Conservation (phyloP, 192 early-diverging fungal species). For the Coemansia sp. region DNA sequence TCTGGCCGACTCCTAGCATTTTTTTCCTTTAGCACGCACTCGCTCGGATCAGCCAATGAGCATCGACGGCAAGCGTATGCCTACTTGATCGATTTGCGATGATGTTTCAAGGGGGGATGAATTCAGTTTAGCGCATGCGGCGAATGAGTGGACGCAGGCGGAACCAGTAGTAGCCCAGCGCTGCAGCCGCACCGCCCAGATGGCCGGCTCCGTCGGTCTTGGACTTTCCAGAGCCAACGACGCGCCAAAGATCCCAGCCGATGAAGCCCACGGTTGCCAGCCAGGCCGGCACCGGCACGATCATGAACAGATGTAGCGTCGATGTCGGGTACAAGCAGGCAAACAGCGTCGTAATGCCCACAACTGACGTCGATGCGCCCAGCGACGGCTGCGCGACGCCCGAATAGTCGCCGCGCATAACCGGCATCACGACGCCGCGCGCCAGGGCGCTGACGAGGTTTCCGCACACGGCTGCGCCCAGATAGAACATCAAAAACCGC, state of each 20-base stretch:
- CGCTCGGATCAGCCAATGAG: conserved; percentile 5
- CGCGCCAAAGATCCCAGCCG: conserved; percentile 38
- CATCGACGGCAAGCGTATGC: neutral
- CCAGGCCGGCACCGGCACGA: conserved; percentile 47
- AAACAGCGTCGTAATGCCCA: conserved; percentile 45
- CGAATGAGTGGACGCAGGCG: conserved; percentile 39
- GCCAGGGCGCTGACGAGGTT: conserved; percentile 34
- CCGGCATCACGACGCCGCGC: conserved; percentile 20
- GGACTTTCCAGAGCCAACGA: conserved; percentile 10
- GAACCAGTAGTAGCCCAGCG: conserved; percentile 53
- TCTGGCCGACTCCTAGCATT: neutral
- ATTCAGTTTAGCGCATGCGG: conserved; percentile 24
- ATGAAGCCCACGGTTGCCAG: conserved; percentile 37
- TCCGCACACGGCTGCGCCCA: conserved; percentile 28
- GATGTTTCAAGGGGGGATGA: neutral
- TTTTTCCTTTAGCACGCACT: neutral
- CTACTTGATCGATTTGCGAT: neutral
- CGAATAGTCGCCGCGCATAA: conserved; percentile 1
- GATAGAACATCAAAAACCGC: conserved; percentile 37
- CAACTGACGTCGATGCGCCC: conserved; percentile 48
- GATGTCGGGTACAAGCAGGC: conserved; percentile 46
- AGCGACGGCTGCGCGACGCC: conserved; percentile 20
- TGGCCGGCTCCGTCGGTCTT: conserved; percentile 52
- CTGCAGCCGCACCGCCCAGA: conserved; percentile 49
- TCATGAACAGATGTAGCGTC: conserved; percentile 31